These are phyloP conservation scores for Nosema muscidifuracis DNA, from an alignment of 371 early-diverging fungal genomes.

Conservation along the genomic window DNA sequence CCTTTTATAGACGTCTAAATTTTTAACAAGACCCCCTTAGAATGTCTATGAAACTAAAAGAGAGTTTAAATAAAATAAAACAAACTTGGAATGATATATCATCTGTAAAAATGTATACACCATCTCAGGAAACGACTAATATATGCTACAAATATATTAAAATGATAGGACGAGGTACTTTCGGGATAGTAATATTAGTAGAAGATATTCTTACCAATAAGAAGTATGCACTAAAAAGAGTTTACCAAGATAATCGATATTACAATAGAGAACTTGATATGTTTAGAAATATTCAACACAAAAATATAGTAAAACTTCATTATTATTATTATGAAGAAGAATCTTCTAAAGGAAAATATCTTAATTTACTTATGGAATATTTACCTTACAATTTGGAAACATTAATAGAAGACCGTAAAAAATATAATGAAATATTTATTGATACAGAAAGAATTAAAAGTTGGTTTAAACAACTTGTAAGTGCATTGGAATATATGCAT, in stretches of 20 bases:
- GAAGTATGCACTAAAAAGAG: constrained; percentile 56
- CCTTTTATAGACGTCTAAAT: no score
- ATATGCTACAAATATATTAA: constrained; percentile 21
- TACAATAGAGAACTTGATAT: constrained; percentile 58
- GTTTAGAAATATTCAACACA: constrained; percentile 42
- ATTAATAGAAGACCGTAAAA: constrained; percentile 27
- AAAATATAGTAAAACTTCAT: constrained; percentile 44
- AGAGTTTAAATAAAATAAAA: constrained; percentile 6
- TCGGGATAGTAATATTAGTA: constrained; percentile 56
- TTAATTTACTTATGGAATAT: constrained; percentile 55
- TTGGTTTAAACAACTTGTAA: constrained; percentile 66
- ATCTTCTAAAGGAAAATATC: constrained; percentile 42
- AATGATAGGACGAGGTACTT: constrained; percentile 60
- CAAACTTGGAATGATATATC: constrained; percentile 18
- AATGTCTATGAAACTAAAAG: constrained; percentile 3
- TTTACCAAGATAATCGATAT: constrained; percentile 52
- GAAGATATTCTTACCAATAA: background rate
- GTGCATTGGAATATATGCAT: constrained; percentile 64
- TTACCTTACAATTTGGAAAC: constrained; percentile 28
- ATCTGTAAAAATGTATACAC: background rate
- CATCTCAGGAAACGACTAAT: background rate
- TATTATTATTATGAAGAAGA: constrained; percentile 46
- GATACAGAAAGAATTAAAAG: constrained; percentile 69
- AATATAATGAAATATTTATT: constrained; percentile 67
- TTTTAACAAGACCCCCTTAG: no score